Evolutionary conservation across 306 rosid species (phyloP), one percentile per base, ranked within the genome.

Genomic region (Oxytropis ochrocephala): DNA sequence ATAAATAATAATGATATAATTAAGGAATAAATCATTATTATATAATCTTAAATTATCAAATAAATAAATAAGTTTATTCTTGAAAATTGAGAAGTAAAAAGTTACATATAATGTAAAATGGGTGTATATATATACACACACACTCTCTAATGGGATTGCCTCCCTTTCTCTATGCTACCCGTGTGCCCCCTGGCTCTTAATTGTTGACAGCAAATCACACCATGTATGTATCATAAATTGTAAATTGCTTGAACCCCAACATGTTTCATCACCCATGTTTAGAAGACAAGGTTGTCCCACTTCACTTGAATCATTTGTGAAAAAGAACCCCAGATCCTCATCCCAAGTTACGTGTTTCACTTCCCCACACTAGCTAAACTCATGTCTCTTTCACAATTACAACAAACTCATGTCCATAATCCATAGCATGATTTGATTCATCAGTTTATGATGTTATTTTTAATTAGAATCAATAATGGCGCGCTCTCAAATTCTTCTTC

Each of bases 231-330:
- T 53, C 64, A 69, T 19, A 8, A 13, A 36, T 24, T n/a, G 18
- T 19, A 17, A 16, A 42, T 30, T 32, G 38, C 39, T 53, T 47
- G 46, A 48, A 7, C 11, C 59, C 69, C 21, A 58, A 51, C 62
- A 70, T 72, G 61, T 55, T 59, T 57, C 47, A 29, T 46, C 21
- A 58, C 47, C 42, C 17, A 44, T 71, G 42, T 59, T 13, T 60
- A 41, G 21, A 35, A 48, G 61, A 48, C 75, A 68, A 39, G 24
- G 46, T 27, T 33, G 75, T 60, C 71, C 80, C 80, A 51, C 70
- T 14, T 53, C 58, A 17, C 39, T 12, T 64, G 78, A 54, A 71
- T 63, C 64, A 24, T 33, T 68, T 38, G 69, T 17, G 38, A 6
- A 38, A 36, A 6, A 0, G 24, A 19, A 14, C 36, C 47, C 52